Evolutionary conservation across 306 rosid genomes (phyloP), one percentile per base, ranked within the genome.

Genomic region (barrel medic (Medicago truncatula)): DNA sequence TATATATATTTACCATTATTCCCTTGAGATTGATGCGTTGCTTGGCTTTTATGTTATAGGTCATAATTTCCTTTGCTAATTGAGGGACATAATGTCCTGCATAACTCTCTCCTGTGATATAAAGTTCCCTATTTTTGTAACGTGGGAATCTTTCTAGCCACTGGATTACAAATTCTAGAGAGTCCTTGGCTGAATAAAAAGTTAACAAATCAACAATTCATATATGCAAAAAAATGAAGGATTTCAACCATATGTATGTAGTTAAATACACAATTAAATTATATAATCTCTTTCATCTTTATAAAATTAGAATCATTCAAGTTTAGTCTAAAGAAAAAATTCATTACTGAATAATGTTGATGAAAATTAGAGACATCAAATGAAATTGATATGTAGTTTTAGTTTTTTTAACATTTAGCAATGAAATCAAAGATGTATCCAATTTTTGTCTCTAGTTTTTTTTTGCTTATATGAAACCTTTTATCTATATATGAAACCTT

Each of bases 71-170:
- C 61, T 75, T 88, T 1, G 98, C 98, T 31, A 94, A 85, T 78
- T 94, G 98, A 69, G 98, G 98, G 7, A 94, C 98, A 63, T 92
- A 94, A 64, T 94, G 98, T 4, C 98, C 98, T 7, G 98, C 98
- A 71, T 94, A 94, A 88, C 98, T 94, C 84, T 94, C 98, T 47
- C 98, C 98, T 1, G 88, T 83, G n/a, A 92, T 88, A 49, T 85
- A 89, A 47, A 94, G 83, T 59, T 94, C 96, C 61, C 93, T 38
- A 49, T 83, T 79, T 66, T 88, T 90, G 76, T 92, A 94, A 49
- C 95, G 84, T 0, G 98, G 96, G 80, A 90, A 94, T 64, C 97
- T 89, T 17, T 87, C 89, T 77, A 94, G 75, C 98, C 98, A 94
- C 81, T 83, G 85, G 58, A 90, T 73, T 15, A 94, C 73, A 73